Evolutionary conservation across 2,329 filamentous ascomycete species (phyloP).

Genomic region (Aspergillus ochraceus): DNA sequence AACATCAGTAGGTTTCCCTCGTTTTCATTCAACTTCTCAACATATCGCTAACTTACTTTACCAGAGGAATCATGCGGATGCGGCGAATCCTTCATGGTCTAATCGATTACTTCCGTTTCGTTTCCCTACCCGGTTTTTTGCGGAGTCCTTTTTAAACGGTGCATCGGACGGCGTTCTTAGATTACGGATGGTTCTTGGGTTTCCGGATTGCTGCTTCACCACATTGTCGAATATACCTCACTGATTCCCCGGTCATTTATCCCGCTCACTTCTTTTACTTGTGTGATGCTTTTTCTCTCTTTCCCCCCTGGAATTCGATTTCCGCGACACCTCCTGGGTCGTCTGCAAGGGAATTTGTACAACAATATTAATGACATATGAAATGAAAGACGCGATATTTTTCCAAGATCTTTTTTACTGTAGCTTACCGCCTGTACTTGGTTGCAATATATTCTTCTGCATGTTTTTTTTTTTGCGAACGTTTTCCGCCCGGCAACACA

Average conservation of each 20-base stretch:
- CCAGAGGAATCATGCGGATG: slow-evolving; percentile 94
- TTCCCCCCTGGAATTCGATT: background rate
- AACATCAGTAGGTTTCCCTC: slow-evolving; percentile 81
- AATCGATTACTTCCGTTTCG: slow-evolving; percentile 19
- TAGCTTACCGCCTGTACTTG: background rate
- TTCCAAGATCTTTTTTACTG: background rate
- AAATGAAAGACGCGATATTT: background rate
- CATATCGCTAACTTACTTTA: slow-evolving; percentile 22
- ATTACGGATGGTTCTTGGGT: slow-evolving; percentile 12
- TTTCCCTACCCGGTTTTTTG: slow-evolving; percentile 14
- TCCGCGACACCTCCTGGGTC: background rate
- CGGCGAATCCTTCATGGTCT: slow-evolving; percentile 92
- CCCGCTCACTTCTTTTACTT: slow-evolving; percentile 10
- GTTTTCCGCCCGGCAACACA: slow-evolving; percentile 5
- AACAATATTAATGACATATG: background rate
- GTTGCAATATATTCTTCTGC: background rate
- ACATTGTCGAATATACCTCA: slow-evolving; percentile 9
- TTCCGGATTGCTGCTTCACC: slow-evolving; percentile 9
- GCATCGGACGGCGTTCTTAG: slow-evolving; percentile 40
- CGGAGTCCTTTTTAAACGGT: slow-evolving; percentile 26
- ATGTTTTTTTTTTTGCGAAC: background rate
- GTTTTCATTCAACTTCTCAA: background rate
- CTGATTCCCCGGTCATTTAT: slow-evolving; percentile 21
- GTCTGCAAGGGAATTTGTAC: background rate
- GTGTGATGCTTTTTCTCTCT: slow-evolving; percentile 1